Evolutionary conservation across 345 rosid genomes (phyloP).

Genomic region (Acer yangbiense): DNA sequence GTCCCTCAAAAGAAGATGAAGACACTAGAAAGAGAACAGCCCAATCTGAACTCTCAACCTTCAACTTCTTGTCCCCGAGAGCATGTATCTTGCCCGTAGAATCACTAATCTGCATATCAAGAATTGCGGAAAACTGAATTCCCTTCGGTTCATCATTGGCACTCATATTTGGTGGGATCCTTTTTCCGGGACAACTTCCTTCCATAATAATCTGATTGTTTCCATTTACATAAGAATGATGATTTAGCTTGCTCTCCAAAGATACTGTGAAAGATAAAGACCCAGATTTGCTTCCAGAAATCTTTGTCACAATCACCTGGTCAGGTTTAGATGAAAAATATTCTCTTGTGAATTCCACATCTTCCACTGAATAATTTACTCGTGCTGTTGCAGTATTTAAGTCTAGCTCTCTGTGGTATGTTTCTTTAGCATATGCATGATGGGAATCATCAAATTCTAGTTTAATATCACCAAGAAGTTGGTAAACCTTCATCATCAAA

Average conservation of each 20-base stretch:
- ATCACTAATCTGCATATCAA: slow-evolving; percentile 64
- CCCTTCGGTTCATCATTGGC: slow-evolving; percentile 57
- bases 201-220: slow-evolving; percentile 60
- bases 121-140: slow-evolving; percentile 64
- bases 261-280: slow-evolving; percentile 64
- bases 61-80: slow-evolving; percentile 62
- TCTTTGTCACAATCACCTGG: slow-evolving; percentile 69
- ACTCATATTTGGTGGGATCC: slow-evolving; percentile 48
- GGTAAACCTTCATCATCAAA: slow-evolving; percentile 64
- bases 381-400: slow-evolving; percentile 76
- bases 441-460: slow-evolving; percentile 78
- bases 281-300: slow-evolving; percentile 64
- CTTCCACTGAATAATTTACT: slow-evolving; percentile 65
- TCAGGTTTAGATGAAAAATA: slow-evolving; percentile 73
- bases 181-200: slow-evolving; percentile 74
- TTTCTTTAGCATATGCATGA: slow-evolving; percentile 53
- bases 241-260: slow-evolving; percentile 63
- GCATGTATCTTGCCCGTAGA: slow-evolving; percentile 46
- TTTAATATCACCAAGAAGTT: slow-evolving; percentile 80
- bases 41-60: slow-evolving; percentile 79
- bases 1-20: slow-evolving; percentile 85
- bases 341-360: slow-evolving; percentile 62
- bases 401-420: slow-evolving; percentile 89
- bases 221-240: slow-evolving; percentile 49
- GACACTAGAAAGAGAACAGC: slow-evolving; percentile 60